phyloP scores from a whole-genome alignment of 805 yeast species.

The Cyberlindnera samutprakarnensis region DNA sequence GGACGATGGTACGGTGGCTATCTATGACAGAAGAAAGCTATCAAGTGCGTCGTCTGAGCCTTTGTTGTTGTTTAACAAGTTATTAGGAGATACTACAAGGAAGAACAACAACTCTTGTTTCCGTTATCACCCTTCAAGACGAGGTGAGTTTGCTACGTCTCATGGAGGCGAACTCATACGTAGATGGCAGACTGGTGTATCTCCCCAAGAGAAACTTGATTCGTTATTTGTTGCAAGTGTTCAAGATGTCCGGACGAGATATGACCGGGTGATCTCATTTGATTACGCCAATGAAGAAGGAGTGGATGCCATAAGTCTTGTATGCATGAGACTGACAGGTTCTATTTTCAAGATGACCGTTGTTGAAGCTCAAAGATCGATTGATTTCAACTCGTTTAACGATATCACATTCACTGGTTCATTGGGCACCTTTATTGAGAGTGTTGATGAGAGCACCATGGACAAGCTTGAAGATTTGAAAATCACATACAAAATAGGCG shows the following conservation, averaged over 20 bases:
- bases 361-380: constrained; percentile 52
- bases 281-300: constrained; percentile 42
- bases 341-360: constrained; percentile 76
- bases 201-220: constrained; percentile 40
- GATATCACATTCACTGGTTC: constrained; percentile 57
- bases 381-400: constrained; percentile 62
- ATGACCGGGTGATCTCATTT: constrained; percentile 76
- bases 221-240: constrained; percentile 71
- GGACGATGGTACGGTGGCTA: constrained; percentile 77
- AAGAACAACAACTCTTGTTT: constrained; percentile 58
- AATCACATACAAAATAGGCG: constrained; percentile 7
- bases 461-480: constrained; percentile 15
- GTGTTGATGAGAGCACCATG: constrained; percentile 24
- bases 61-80: constrained; percentile 48
- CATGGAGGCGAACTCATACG: constrained; percentile 73
- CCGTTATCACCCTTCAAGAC: constrained; percentile 55
- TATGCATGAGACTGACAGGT: constrained; percentile 90
- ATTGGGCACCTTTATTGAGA: constrained; percentile 37
- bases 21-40: constrained; percentile 74
- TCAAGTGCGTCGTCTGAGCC: constrained; percentile 39
- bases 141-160: constrained; percentile 71
- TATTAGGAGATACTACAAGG: constrained; percentile 54
- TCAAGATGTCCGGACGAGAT: constrained; percentile 64
- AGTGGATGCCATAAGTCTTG: constrained; percentile 54
- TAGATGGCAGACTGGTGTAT: constrained; percentile 70